Base-by-base conservation (phyloP, 805 yeast species). In the Candida tallmaniae region DNA sequence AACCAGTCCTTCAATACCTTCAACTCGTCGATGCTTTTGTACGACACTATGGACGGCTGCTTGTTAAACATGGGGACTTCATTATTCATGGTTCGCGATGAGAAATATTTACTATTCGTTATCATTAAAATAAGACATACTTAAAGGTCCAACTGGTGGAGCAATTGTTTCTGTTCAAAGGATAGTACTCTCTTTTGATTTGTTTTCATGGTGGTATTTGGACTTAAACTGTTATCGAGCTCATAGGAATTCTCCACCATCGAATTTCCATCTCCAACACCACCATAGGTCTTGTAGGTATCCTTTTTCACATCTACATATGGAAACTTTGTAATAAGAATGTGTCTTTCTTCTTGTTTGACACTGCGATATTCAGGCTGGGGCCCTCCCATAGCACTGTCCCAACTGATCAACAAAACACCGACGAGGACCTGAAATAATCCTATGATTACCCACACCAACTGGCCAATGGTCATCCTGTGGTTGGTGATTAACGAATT, bases 321-420 rank as follows among this genome's bases (percentile, higher is more conserved):
- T 15, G 49, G 49, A 31, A 45, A 45, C 20, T 41, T 43, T 38
- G 36, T 39, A 17, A 41, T 37, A 6, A 45, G 19, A 23, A 45
- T 34, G 18, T 35, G 39, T 8, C 43, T 47, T 20, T 44, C 48
- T 32, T 39, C 46, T 20, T 26, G 24, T 23, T 18, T 29, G 9
- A 29, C 17, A 20, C 23, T 11, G 5, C 12, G 15, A 3, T 18
- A 10, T n/a, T n/a, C 13, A 15, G 29, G 9, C n/a, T 23, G 23
- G 18, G 23, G 16, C 13, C 18, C 11, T 3, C 42, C 42, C 28
- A 54, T 50, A 1, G 68, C 65, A 31, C 62, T 54, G 37, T 62
- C 73, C 72, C 79, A 72, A 34, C 88, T 80, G 13, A 86, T 64
- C 9, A 74, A 54, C 22, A 78, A 68, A 3, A 85, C 95, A 2